These are phyloP conservation scores for Penicillium sclerotigenum DNA, from an alignment of 2,329 filamentous ascomycete species.

Conservation along the genomic window DNA sequence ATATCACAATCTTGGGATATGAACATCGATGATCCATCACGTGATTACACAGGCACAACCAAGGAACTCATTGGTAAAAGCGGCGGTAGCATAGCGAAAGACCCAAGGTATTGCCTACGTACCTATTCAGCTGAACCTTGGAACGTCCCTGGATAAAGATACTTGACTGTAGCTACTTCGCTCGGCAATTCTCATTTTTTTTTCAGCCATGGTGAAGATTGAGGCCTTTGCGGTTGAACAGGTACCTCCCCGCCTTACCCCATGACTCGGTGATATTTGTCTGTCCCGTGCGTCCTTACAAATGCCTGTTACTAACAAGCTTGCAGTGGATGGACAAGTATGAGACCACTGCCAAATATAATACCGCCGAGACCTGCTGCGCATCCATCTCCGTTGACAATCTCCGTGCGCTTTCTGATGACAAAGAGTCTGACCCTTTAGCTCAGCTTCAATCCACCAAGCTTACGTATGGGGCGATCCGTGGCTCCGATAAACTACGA, in stretches of 20 bases:
- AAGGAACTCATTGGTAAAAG: neutral
- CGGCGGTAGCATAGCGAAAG: neutral
- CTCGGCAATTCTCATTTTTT: neutral
- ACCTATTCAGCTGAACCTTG: neutral
- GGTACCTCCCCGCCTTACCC: constrained; percentile 46
- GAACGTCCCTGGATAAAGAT: neutral
- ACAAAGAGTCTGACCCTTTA: constrained; percentile 49
- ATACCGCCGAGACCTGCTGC: constrained; percentile 57
- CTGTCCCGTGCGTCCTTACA: neutral
- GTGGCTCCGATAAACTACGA: constrained; percentile 63
- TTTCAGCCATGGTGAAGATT: constrained; percentile 39
- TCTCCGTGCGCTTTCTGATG: constrained; percentile 52
- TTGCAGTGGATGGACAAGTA: constrained; percentile 57
- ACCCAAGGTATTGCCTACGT: neutral
- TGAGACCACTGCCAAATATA: constrained; percentile 53
- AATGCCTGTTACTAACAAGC: neutral
- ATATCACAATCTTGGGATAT: no score
- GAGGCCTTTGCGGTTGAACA: constrained; percentile 61
- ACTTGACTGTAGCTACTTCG: neutral
- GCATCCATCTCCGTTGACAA: constrained; percentile 55
- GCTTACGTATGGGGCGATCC: constrained; percentile 71
- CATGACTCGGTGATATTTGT: neutral
- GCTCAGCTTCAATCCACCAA: constrained; percentile 48
- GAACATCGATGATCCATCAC: neutral
- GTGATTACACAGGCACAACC: neutral